Base-by-base conservation (phyloP, 192 early-diverging fungal species). In the Phycomyces blakesleeanus region DNA sequence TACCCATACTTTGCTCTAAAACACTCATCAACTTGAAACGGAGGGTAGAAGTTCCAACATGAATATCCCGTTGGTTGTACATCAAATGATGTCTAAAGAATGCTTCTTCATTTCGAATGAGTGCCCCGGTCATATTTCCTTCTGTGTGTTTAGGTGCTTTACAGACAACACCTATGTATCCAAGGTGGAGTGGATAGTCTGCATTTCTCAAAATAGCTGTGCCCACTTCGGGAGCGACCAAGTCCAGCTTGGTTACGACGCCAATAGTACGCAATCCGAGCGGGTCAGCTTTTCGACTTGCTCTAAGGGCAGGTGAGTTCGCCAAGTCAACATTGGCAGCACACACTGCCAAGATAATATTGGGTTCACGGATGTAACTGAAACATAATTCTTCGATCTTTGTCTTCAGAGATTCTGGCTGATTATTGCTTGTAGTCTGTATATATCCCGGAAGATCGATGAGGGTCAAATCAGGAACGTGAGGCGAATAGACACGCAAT, bases 141-240 rank as follows among this genome's bases (percentile, higher is more conserved):
- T 73, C 49, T 14, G 38, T 56, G 34, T 60, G 68, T 15, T 65
- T 41, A 0, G 76, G 75, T 10, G 85, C 79, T 69, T 88, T 91
- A 76, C 92, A 93, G 8, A 96, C 92, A 3, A 98, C 92, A 47
- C 95, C 94, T 67, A 97, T 88, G 68, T 97, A 97, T 10, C 93
- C 93, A 14, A 97, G 77, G 51, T 93, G 87, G 25, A 96, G 72
- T 34, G 94, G 94, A 68, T 95, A 96, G 61, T 96, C 91, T 59
- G 85, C 84, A 57, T 96, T 94, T 38, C 81, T 83, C 42, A 97
- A 79, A 67, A 95, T 90, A 11, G 76, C 78, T 5, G 86, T 84
- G 5, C 88, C 95, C 7, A 74, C 67, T 25, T 86, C 81, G 22
- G 93, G 89, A 40, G 92, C 85, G 0, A 93, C 90, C 41, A 91